These are phyloP conservation scores for Tagetes patula DNA, from an alignment of 129 eudicot genomes.

Conservation along the genomic window DNA sequence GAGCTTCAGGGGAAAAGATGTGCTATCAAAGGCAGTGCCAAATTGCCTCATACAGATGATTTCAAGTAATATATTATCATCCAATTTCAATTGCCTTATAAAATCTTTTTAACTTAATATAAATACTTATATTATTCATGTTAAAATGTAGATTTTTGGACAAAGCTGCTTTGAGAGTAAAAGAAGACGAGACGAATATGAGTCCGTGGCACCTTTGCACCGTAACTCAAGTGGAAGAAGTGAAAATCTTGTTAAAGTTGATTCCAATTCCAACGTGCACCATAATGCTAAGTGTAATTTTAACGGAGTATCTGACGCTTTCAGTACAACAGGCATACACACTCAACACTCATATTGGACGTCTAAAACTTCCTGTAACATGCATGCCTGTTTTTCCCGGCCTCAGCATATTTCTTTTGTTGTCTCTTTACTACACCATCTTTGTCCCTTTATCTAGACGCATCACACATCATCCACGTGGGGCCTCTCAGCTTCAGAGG, in stretches of 20 bases:
- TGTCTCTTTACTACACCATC: constrained; percentile 69
- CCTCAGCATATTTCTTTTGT: constrained; percentile 76
- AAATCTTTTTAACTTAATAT: too few relatives aligned
- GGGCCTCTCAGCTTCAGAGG: constrained; percentile 94
- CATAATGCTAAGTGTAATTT: constrained; percentile 67
- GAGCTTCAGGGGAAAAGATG: constrained; percentile 84
- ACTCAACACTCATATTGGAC: constrained; percentile 73
- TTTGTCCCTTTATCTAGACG: constrained; percentile 77
- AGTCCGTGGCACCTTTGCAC: constrained; percentile 91
- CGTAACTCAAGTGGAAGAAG: constrained; percentile 94
- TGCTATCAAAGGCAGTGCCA: constrained; percentile 81
- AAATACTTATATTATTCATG: too few relatives aligned
- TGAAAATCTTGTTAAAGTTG: constrained; percentile 69
- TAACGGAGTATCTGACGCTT: constrained; percentile 81
- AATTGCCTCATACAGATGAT: constrained; percentile 74
- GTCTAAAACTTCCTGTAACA: constrained; percentile 82
- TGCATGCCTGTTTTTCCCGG: constrained; percentile 99
- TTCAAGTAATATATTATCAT: constrained; percentile 47
- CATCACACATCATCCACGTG: constrained; percentile 90
- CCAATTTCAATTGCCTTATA: not conserved
- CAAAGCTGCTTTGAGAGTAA: constrained; percentile 82
- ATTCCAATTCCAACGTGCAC: constrained; percentile 87
- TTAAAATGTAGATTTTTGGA: constrained; percentile 61
- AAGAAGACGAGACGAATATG: constrained; percentile 48
- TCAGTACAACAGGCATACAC: constrained; percentile 95